A percentile compares a stretch with the other conserved stretches of the same genome.
These are phyloP conservation scores for Paralagenidium karlingii DNA, from an alignment of 352 stramenopile genomes.

Conservation along the genomic window DNA sequence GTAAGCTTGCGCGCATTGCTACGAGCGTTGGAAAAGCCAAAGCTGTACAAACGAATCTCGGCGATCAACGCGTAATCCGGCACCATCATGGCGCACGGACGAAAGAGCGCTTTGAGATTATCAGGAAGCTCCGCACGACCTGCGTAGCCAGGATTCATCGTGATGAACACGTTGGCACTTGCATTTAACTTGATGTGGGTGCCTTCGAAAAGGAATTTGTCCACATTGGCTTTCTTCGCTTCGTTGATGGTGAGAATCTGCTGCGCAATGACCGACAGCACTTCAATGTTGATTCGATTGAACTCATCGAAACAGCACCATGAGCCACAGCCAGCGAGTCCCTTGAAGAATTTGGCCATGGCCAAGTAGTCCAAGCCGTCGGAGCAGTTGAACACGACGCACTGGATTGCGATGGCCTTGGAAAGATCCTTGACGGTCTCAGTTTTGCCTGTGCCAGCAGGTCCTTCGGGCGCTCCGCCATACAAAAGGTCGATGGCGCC, in stretches of 20 bases:
- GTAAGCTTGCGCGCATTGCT: constrained; percentile 89
- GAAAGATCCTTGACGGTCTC: constrained; percentile 92
- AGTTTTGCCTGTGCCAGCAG: constrained; percentile 91
- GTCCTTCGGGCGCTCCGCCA: constrained; percentile 86
- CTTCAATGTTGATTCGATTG: constrained; percentile 93
- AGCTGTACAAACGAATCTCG: constrained; percentile 90
- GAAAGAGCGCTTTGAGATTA: constrained; percentile 91
- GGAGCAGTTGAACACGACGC: constrained; percentile 93
- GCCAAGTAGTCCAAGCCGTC: constrained; percentile 86
- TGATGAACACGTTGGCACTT: constrained; percentile 92
- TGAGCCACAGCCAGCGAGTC: constrained; percentile 81
- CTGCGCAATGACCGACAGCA: constrained; percentile 90
- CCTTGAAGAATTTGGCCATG: constrained; percentile 96
- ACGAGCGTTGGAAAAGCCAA: constrained; percentile 84
- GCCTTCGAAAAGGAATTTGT: constrained; percentile 91
- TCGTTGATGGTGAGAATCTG: constrained; percentile 91
- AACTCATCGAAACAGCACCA: constrained; percentile 95
- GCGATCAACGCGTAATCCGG: constrained; percentile 91
- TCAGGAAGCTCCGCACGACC: constrained; percentile 90
- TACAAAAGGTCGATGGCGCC: constrained; percentile 90
- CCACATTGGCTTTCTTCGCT: constrained; percentile 79
- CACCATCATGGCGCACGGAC: constrained; percentile 93
- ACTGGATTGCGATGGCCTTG: constrained; percentile 93
- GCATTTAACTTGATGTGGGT: constrained; percentile 88
- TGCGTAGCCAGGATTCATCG: constrained; percentile 94